Evolutionary conservation across 345 rosid genomes (phyloP), one percentile per base, ranked within the genome.

Genomic region (Chamaenerion angustifolium): DNA sequence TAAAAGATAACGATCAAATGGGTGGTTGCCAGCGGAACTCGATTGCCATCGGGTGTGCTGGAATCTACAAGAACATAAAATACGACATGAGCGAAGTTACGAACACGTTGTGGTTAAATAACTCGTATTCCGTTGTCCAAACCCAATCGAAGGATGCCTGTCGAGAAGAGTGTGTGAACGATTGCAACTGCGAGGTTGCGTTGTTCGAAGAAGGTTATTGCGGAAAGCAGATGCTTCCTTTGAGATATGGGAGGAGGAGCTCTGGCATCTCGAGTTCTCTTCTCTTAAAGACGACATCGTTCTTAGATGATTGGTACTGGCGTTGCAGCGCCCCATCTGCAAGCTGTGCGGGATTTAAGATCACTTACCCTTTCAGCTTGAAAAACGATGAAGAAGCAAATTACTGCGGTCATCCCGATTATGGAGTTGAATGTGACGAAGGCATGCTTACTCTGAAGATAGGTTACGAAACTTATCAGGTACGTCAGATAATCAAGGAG

Each of bases 181-280:
- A n/a, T 12, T 64, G 69, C 45, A 54, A 43, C 42, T 64, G 64
- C 23, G 64, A 58, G 49, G 64, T 16, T 1, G 64, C 51, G 31
- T 7, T 49, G 5, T 64, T 12, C 48, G 15, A 6, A 3, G 46
- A 0, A 8, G 48, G 52, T 7, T 3, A 13, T 1, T 64, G 68
- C 42, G 54, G 1, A 14, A 64, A 48, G 55, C 52, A 54, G 45
- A 49, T 49, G 62, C 62, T 63, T 52, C 59, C 71, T 3, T 16
- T 61, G 42, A 53, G 14, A 53, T 56, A 42, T 10, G 61, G 55
- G 15, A 43, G 55, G n/a, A n/a, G n/a, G n/a, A n/a, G n/a, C n/a
- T n/a, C n/a, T n/a, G n/a, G n/a, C n/a, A n/a, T n/a, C n/a, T n/a
- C n/a, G n/a, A n/a, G n/a, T n/a, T n/a, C n/a, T 12, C 58, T 42